Conservation (phyloP, 176 grass and related monocot species). For the Aegilops longissima region DNA sequence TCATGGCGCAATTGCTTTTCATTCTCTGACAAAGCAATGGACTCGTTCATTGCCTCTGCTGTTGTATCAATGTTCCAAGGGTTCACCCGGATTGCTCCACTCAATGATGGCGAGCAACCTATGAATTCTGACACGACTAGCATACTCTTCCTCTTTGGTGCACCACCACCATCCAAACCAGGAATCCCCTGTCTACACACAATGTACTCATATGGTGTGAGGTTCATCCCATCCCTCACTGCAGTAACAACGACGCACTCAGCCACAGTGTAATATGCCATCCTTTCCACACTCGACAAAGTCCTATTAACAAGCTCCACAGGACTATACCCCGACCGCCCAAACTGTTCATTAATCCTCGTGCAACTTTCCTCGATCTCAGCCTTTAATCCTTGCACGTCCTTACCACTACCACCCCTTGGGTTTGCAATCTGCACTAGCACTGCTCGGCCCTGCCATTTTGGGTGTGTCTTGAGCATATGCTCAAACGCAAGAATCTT, state of each 20-base stretch:
- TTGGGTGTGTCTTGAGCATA: slow-evolving; percentile 39
- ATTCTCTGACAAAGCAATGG: slow-evolving; percentile 43
- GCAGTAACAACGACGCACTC: slow-evolving; percentile 63
- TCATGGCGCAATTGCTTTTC: slow-evolving; percentile 51
- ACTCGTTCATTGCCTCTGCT: slow-evolving; percentile 53
- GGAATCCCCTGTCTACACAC: slow-evolving; percentile 58
- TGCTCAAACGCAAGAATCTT: slow-evolving; percentile 50
- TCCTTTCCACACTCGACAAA: slow-evolving; percentile 52
- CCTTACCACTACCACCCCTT: slow-evolving; percentile 33
- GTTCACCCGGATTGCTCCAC: slow-evolving; percentile 46
- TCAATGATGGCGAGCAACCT: slow-evolving; percentile 52
- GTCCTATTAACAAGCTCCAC: slow-evolving; percentile 41
- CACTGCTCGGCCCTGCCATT: slow-evolving; percentile 51
- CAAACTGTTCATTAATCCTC: slow-evolving; percentile 46
- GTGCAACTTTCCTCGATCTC: slow-evolving; percentile 29
- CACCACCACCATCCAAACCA: slow-evolving; percentile 9
- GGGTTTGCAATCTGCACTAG: slow-evolving; percentile 48
- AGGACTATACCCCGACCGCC: slow-evolving; percentile 40
- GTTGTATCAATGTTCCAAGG: slow-evolving; percentile 49
- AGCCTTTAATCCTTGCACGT: slow-evolving; percentile 27
- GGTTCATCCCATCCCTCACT: slow-evolving; percentile 56
- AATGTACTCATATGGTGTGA: slow-evolving; percentile 70
- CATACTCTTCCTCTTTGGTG: slow-evolving; percentile 33
- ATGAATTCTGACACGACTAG: slow-evolving; percentile 54
- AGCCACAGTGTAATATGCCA: slow-evolving; percentile 54